Percentiles rank a stretch among this genome's conserved stretches.
phyloP scores from a whole-genome alignment of 2,329 filamentous ascomycete genomes.

The Periconia sp. region DNA sequence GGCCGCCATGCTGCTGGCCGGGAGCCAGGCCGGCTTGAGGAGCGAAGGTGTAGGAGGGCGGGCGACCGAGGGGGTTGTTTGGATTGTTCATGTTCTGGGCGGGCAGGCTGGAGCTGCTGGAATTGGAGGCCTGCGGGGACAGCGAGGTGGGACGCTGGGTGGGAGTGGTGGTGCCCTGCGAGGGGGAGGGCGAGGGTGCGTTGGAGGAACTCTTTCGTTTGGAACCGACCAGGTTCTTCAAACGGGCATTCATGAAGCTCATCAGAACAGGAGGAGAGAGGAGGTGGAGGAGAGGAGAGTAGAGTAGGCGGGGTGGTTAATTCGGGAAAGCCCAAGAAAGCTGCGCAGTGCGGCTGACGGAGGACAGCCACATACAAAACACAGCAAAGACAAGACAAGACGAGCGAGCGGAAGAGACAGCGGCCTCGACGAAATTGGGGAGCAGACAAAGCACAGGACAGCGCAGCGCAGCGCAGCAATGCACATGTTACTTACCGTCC shows the following conservation, averaged over 20 bases:
- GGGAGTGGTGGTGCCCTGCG: slow-evolving; percentile 36
- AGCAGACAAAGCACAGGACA: too few relatives aligned
- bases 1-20: slow-evolving; percentile 43
- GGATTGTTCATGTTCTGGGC: slow-evolving; percentile 55
- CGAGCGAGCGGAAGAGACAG: too few relatives aligned
- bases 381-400: not conserved
- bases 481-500: too few relatives aligned
- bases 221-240: slow-evolving; percentile 79
- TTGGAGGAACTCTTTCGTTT: slow-evolving; percentile 70
- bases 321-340: slow-evolving; percentile 13
- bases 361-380: slow-evolving; percentile 7
- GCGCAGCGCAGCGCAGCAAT: too few relatives aligned
- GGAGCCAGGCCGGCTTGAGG: slow-evolving; percentile 40
- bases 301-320: slow-evolving; percentile 30
- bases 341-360: slow-evolving; percentile 28
- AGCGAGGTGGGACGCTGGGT: slow-evolving; percentile 44
- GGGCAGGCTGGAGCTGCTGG: slow-evolving; percentile 41
- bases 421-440: too few relatives aligned
- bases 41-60: slow-evolving; percentile 65
- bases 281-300: slow-evolving; percentile 22
- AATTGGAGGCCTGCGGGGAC: slow-evolving; percentile 43
- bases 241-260: slow-evolving; percentile 78
- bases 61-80: slow-evolving; percentile 58
- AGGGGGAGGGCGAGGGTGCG: slow-evolving; percentile 43
- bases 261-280: slow-evolving; percentile 49